A percentile compares a stretch with the other conserved stretches of the same genome.
Conservation (phyloP, 1,284 basidiomycete genomes). For the Papiliotrema laurentii region DNA sequence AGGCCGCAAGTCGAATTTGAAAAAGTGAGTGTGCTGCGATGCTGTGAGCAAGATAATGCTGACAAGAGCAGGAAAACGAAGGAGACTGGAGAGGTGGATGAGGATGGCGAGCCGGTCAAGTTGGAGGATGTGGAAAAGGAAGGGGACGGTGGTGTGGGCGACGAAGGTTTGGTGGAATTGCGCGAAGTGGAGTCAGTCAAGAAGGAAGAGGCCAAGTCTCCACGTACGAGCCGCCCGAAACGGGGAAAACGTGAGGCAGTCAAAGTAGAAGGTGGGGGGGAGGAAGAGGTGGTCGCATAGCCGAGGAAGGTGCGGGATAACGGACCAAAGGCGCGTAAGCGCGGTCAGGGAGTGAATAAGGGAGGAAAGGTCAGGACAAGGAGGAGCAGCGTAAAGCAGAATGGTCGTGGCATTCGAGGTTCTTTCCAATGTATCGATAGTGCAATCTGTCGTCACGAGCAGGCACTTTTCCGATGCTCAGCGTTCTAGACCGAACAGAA, state of each 20-base stretch:
- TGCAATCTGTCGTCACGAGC: too few species aligned
- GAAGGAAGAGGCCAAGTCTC: slow-evolving; percentile 10
- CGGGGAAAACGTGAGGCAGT: background rate
- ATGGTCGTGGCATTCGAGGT: too few species aligned
- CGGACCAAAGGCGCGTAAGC: background rate
- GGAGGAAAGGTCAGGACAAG: too few species aligned
- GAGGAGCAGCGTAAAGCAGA: too few species aligned
- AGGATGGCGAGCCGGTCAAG: slow-evolving; percentile 46
- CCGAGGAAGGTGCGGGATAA: background rate
- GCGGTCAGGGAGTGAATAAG: background rate
- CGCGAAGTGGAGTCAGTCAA: slow-evolving; percentile 30
- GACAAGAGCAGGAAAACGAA: slow-evolving; percentile 31
- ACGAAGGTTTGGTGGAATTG: slow-evolving; percentile 23
- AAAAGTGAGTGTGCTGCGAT: slow-evolving; percentile 20
- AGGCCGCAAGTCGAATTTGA: slow-evolving; percentile 33
- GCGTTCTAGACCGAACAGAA: too few species aligned
- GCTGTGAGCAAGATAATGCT: background rate
- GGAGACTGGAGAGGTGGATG: slow-evolving; percentile 48
- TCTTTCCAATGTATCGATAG: too few species aligned
- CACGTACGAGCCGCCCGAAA: too few species aligned
- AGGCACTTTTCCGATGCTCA: too few species aligned
- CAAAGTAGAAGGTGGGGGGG: background rate
- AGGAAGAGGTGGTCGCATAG: background rate
- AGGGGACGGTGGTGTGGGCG: slow-evolving; percentile 34
- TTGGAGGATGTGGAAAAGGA: slow-evolving; percentile 43